phyloP scores from a whole-genome alignment of 2,329 filamentous ascomycete genomes.

The Colletotrichum navitas region DNA sequence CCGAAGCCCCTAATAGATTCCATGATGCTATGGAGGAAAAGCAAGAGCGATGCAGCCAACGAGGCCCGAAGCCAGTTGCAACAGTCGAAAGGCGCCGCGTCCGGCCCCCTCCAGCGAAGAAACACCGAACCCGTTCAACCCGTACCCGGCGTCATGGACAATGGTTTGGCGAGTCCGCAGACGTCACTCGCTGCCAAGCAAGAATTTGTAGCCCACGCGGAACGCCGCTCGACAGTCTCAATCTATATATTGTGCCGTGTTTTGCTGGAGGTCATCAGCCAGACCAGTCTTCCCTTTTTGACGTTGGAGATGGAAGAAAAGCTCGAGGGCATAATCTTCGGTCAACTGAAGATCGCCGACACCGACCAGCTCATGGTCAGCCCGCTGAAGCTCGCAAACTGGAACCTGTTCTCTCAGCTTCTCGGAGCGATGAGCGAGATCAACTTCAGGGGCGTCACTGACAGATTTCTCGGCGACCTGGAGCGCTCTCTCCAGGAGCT shows the following conservation, averaged over 20 bases:
- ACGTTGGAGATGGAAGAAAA: conserved; percentile 94
- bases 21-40: conserved; percentile 98
- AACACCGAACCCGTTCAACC: conserved; percentile 79
- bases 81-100: conserved; percentile 59
- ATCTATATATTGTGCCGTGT: conserved; percentile 97
- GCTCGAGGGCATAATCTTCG: conserved; percentile 94
- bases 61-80: conserved; percentile 72
- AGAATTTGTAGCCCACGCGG: conserved; percentile 81
- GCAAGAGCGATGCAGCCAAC: conserved; percentile 89
- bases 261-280: conserved; percentile 91
- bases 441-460: conserved; percentile 87
- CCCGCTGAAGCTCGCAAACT: conserved; percentile 90
- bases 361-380: conserved; percentile 83
- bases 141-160: conserved; percentile 48
- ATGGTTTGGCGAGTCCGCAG: conserved; percentile 48
- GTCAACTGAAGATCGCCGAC: conserved; percentile 91
- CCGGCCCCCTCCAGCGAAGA: conserved; percentile 70
- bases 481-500: conserved; percentile 83
- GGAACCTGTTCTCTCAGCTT: conserved; percentile 92
- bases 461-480: conserved; percentile 85
- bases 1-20: conserved; percentile 96
- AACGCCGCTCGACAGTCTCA: conserved; percentile 91
- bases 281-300: conserved; percentile 85
- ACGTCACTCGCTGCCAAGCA: conserved; percentile 66
- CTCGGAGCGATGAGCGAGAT: conserved; percentile 97